A percentile compares a stretch with the other conserved stretches of the same genome.
These are phyloP conservation scores for Pyrus pyrifolia DNA, from an alignment of 306 rosid genomes.

Conservation along the genomic window DNA sequence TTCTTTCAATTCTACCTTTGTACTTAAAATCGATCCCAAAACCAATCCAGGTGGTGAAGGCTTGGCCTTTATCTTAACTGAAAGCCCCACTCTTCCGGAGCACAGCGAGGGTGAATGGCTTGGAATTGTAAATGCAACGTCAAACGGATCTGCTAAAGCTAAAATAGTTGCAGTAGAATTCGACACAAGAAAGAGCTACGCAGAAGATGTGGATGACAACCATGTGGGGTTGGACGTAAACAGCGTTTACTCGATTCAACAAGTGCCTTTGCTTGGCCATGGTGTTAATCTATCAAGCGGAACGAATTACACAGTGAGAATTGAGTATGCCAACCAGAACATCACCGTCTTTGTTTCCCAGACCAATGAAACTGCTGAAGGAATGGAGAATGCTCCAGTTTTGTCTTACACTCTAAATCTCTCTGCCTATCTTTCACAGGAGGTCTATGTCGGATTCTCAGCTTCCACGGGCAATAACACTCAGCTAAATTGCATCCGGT, in stretches of 20 bases:
- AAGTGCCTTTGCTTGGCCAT: constrained; percentile 18
- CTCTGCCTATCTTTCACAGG: constrained; percentile 33
- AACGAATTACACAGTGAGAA: neutral
- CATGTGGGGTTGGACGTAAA: constrained; percentile 67
- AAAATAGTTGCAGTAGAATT: constrained; percentile 58
- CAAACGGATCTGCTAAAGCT: constrained; percentile 45
- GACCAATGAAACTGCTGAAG: constrained; percentile 7
- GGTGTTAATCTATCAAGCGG: constrained; percentile 26
- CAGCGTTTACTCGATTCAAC: constrained; percentile 35
- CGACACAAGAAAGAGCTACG: constrained; percentile 50
- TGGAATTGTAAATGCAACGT: constrained; percentile 33
- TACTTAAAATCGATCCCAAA: constrained; percentile 13
- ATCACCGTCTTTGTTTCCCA: constrained; percentile 23
- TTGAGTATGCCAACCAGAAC: constrained; percentile 26
- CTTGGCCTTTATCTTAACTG: constrained; percentile 28
- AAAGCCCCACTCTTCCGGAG: neutral
- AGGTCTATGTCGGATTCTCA: constrained; percentile 58
- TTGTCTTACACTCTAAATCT: constrained; percentile 25
- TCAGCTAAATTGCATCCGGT: constrained; percentile 42
- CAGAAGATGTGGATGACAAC: constrained; percentile 39
- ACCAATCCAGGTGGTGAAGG: constrained; percentile 34
- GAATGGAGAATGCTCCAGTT: neutral
- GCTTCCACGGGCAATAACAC: constrained; percentile 54
- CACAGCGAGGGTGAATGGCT: constrained; percentile 33
- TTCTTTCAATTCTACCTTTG: constrained; percentile 29